A percentile compares a stretch with the other conserved stretches of the same genome.
phyloP scores from a whole-genome alignment of 2,329 filamentous ascomycete species.

The Zarea fungicola region DNA sequence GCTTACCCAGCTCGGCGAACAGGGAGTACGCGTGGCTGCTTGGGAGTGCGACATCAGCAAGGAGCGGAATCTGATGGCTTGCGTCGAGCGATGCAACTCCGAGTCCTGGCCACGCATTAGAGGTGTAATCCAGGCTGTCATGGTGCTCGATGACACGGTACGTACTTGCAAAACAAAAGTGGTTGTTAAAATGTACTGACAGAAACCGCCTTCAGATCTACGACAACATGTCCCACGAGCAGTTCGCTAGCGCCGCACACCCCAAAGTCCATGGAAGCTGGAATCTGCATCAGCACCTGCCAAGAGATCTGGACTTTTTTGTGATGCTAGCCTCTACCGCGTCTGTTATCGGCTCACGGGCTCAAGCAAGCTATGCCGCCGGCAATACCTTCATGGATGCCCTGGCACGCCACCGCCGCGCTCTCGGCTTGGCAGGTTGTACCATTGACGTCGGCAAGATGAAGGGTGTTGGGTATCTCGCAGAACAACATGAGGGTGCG shows the following conservation, averaged over 20 bases:
- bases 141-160: too few relatives aligned
- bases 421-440: not conserved
- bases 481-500: not conserved
- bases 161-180: not conserved
- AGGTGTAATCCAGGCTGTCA: not conserved
- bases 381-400: too few relatives aligned
- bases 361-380: not conserved
- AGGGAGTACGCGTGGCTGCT: not conserved
- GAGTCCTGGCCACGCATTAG: not conserved
- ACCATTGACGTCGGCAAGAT: slow-evolving; percentile 31
- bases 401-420: too few relatives aligned
- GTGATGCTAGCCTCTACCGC: not conserved
- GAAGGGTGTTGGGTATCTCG: not conserved
- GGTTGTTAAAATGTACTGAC: too few relatives aligned
- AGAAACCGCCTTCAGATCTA: not conserved
- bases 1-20: not conserved
- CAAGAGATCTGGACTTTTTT: not conserved
- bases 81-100: not conserved
- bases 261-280: not conserved
- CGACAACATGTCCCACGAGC: not conserved
- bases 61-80: not conserved
- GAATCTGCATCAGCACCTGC: not conserved
- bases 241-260: not conserved
- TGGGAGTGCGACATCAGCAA: not conserved
- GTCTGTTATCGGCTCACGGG: not conserved